phyloP scores from a whole-genome alignment of 1,284 basidiomycete species.

The Filobasidium uniguttulatum region DNA sequence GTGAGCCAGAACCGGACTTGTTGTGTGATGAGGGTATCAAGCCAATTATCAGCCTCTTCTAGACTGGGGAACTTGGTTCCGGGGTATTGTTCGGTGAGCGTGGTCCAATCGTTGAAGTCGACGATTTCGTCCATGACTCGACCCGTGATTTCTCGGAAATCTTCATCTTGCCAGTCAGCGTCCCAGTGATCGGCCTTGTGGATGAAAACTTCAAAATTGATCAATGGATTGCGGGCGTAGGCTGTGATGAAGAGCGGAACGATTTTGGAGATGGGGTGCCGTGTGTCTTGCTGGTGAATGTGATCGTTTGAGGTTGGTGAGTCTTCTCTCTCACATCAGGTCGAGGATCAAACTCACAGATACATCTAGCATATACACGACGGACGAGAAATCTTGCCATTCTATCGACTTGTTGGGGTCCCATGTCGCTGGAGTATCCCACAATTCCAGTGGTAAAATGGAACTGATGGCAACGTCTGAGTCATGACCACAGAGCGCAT shows the following conservation, averaged over 20 bases:
- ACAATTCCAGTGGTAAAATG: slow-evolving; percentile 81
- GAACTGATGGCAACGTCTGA: slow-evolving; percentile 47
- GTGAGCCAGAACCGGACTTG: slow-evolving; percentile 41
- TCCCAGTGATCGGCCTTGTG: slow-evolving; percentile 90
- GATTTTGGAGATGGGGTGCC: slow-evolving; percentile 29
- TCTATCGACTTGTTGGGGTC: slow-evolving; percentile 57
- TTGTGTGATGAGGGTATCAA: slow-evolving; percentile 30
- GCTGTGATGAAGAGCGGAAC: slow-evolving; percentile 50
- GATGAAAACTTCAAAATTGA: slow-evolving; percentile 84
- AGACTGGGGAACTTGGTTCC: background rate
- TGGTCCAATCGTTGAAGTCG: slow-evolving; percentile 9
- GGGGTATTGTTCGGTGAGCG: background rate
- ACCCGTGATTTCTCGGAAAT: slow-evolving; percentile 11
- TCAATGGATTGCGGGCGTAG: slow-evolving; percentile 58
- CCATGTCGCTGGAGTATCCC: slow-evolving; percentile 83
- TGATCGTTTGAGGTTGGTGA: slow-evolving; percentile 33
- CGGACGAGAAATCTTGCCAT: slow-evolving; percentile 57
- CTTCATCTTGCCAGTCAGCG: slow-evolving; percentile 83
- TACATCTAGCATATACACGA: slow-evolving; percentile 95
- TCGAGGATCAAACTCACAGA: slow-evolving; percentile 45
- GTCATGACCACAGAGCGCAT: background rate
- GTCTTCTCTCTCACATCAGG: background rate
- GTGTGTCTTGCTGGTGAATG: slow-evolving; percentile 64
- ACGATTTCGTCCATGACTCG: slow-evolving; percentile 12
- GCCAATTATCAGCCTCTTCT: slow-evolving; percentile 21